Evolutionary conservation across 176 grass and related monocot genomes (phyloP).

Genomic region (Lolium perenne): DNA sequence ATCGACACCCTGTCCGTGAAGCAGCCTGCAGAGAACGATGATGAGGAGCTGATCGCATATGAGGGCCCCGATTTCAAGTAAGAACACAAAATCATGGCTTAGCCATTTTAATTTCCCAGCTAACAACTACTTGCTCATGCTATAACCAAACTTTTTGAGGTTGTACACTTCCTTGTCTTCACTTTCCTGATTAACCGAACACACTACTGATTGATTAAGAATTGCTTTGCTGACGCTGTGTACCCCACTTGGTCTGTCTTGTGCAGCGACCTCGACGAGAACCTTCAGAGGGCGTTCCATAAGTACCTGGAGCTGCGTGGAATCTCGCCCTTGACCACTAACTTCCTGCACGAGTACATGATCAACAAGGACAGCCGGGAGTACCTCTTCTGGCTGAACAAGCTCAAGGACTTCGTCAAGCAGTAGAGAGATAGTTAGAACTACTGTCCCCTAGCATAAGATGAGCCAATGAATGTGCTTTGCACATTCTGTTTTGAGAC

Average conservation of each 20-base stretch:
- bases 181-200: not conserved
- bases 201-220: not conserved
- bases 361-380: slow-evolving; percentile 97
- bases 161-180: not conserved
- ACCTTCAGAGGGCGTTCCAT: slow-evolving; percentile 92
- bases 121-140: too few species aligned
- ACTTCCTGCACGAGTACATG: slow-evolving; percentile 96
- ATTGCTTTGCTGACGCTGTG: not conserved
- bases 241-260: not conserved
- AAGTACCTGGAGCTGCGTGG: slow-evolving; percentile 92
- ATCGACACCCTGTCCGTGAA: slow-evolving; percentile 77
- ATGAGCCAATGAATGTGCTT: slow-evolving; percentile 20
- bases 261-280: slow-evolving; percentile 92
- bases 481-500: slow-evolving; percentile 26
- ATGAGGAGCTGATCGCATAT: slow-evolving; percentile 61
- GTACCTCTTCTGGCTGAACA: slow-evolving; percentile 84
- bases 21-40: slow-evolving; percentile 36
- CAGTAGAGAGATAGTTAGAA: slow-evolving; percentile 39
- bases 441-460: slow-evolving; percentile 2
- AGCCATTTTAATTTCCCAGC: not conserved
- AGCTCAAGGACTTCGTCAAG: slow-evolving; percentile 79
- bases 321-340: slow-evolving; percentile 75
- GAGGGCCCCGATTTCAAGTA: slow-evolving; percentile 98
- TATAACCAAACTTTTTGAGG: not conserved
- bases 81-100: not conserved